Percentiles rank a stretch among this genome's conserved stretches.
phyloP scores from a whole-genome alignment of 2,329 filamentous ascomycete genomes.

The Fusarium sublunatum region DNA sequence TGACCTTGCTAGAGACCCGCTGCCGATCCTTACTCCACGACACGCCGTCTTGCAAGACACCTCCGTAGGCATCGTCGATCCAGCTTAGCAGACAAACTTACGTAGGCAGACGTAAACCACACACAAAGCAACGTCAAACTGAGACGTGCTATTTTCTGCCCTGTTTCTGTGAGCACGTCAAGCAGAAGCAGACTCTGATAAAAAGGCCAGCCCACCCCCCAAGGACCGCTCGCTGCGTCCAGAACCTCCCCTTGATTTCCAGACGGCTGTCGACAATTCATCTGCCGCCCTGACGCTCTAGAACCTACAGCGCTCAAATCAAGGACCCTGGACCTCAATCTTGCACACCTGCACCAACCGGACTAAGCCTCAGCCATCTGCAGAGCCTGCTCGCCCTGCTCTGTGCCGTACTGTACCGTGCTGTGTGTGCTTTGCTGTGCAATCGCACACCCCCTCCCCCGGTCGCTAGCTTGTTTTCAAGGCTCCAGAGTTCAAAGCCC shows the following conservation, averaged over 20 bases:
- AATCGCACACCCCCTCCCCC: conserved; percentile 26
- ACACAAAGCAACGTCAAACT: not conserved
- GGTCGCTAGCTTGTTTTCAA: conserved; percentile 31
- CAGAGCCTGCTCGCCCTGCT: conserved; percentile 40
- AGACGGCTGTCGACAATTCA: not conserved
- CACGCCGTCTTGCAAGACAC: conserved; percentile 30
- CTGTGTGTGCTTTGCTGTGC: not conserved
- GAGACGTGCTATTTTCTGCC: conserved; percentile 22
- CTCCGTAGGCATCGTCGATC: conserved; percentile 35
- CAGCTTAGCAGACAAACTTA: conserved; percentile 21
- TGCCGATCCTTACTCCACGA: conserved; percentile 35
- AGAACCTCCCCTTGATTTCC: conserved; percentile 15
- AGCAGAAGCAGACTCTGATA: conserved; percentile 16
- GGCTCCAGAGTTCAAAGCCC: conserved; percentile 37
- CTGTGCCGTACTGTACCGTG: conserved; percentile 16
- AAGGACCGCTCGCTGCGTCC: not conserved
- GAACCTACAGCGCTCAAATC: conserved; percentile 7
- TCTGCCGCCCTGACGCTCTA: conserved; percentile 8
- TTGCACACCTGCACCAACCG: conserved; percentile 32
- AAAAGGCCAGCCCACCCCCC: conserved; percentile 21
- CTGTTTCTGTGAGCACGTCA: conserved; percentile 9
- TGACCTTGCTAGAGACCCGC: conserved; percentile 20
- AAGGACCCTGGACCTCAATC: conserved; percentile 32
- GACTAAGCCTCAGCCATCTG: conserved; percentile 47
- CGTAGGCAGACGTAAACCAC: conserved; percentile 13